Conservation (phyloP, 1,284 basidiomycete genomes). For the Leccinum pachyderme region DNA sequence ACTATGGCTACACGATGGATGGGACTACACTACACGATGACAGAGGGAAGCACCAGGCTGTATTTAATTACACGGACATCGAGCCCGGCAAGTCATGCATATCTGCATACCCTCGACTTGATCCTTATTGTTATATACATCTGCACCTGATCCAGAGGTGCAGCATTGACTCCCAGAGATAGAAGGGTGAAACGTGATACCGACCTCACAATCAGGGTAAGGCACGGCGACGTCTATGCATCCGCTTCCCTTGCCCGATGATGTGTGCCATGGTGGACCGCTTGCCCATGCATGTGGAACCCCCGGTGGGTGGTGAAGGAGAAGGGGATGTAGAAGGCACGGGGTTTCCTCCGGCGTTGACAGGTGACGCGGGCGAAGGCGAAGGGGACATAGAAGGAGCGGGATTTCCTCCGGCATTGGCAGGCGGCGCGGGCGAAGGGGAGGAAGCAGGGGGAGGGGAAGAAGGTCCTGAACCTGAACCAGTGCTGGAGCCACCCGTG, state of each 20-base stretch:
- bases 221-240: slow-evolving; percentile 20
- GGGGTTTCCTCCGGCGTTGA: not conserved
- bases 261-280: slow-evolving; percentile 1
- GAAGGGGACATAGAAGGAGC: not conserved
- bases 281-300: slow-evolving; percentile 19
- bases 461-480: slow-evolving; percentile 14
- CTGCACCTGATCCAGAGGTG: slow-evolving; percentile 11
- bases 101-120: not conserved
- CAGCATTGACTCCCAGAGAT: not conserved
- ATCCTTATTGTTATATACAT: not conserved
- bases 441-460: not conserved
- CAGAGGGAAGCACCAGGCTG: slow-evolving; percentile 12
- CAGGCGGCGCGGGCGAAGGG: slow-evolving; percentile 1
- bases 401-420: not conserved
- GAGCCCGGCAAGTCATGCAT: slow-evolving; percentile 5
- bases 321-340: not conserved
- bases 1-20: slow-evolving; percentile 10
- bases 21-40: not conserved
- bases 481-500: slow-evolving; percentile 9
- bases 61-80: slow-evolving; percentile 4
- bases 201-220: slow-evolving; percentile 12
- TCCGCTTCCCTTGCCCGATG: slow-evolving; percentile 11
- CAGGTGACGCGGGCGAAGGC: slow-evolving; percentile 6
- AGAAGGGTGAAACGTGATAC: not conserved
- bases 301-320: slow-evolving; percentile 9